These are phyloP conservation scores for Boletus tylopilopsis DNA, from an alignment of 768 basidiomycete species.

Conservation along the genomic window DNA sequence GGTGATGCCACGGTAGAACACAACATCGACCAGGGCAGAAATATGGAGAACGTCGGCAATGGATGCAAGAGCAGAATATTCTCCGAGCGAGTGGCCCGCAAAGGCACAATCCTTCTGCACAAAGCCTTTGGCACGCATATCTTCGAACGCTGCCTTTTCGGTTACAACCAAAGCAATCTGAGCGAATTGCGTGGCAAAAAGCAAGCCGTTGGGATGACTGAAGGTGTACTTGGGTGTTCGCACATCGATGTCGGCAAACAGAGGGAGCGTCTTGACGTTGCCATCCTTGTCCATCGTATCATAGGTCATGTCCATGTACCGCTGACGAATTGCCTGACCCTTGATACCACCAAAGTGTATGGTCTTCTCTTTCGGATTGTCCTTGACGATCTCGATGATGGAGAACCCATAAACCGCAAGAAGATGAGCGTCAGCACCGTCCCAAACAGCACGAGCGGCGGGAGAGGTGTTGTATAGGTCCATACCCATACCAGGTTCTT, in stretches of 20 bases:
- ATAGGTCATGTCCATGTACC: slow-evolving; percentile 99
- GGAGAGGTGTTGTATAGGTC: slow-evolving; percentile 91
- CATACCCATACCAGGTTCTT: slow-evolving; percentile 99
- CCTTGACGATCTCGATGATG: slow-evolving; percentile 97
- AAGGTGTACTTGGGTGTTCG: slow-evolving; percentile 98
- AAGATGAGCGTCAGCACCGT: slow-evolving; percentile 90
- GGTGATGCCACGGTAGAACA: slow-evolving; percentile 99
- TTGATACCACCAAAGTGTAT: slow-evolving; percentile 99
- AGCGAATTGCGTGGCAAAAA: slow-evolving; percentile 98
- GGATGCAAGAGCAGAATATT: slow-evolving; percentile 97
- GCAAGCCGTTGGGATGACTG: slow-evolving; percentile 89
- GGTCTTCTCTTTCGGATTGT: slow-evolving; percentile 97
- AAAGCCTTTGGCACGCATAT: slow-evolving; percentile 95
- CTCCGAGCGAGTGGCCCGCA: slow-evolving; percentile 96
- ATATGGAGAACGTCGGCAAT: slow-evolving; percentile 97
- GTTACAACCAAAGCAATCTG: slow-evolving; percentile 98
- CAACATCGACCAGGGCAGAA: slow-evolving; percentile 93
- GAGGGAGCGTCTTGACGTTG: slow-evolving; percentile 90
- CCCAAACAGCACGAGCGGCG: slow-evolving; percentile 96
- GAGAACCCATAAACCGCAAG: slow-evolving; percentile 97
- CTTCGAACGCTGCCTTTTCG: slow-evolving; percentile 97
- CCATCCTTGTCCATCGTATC: slow-evolving; percentile 97
- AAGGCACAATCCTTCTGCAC: slow-evolving; percentile 91
- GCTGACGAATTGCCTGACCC: slow-evolving; percentile 94
- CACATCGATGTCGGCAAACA: slow-evolving; percentile 93